Percentiles rank a stretch among this genome's conserved stretches.
phyloP scores from a whole-genome alignment of 169 alveolate species.

The Theileria annulata region DNA sequence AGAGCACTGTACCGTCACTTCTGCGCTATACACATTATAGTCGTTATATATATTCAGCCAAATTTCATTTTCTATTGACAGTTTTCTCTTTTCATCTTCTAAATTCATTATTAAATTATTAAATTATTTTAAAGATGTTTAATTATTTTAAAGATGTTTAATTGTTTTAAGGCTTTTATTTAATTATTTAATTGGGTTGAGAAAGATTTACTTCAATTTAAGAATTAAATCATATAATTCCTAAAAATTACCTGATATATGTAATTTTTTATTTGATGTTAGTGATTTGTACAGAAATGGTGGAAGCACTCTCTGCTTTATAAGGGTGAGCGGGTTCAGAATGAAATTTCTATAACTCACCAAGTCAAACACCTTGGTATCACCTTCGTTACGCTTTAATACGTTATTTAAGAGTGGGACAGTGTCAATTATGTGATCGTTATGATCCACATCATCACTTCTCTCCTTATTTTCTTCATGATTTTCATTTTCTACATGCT shows the following conservation, averaged over 20 bases:
- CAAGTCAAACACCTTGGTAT: constrained; percentile 12
- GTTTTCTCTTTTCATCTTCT: constrained; percentile 6
- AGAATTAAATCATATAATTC: too few species aligned
- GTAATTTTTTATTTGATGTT: constrained; percentile 2
- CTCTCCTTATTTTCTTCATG: background rate
- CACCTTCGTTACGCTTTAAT: constrained; percentile 18
- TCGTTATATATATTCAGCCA: constrained; percentile 21
- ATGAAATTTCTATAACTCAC: constrained; percentile 7
- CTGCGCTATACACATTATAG: constrained; percentile 7
- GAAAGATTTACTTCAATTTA: too few species aligned
- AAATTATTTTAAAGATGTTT: too few species aligned
- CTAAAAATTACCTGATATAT: constrained; percentile 2
- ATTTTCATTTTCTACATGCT: background rate
- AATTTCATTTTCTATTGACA: constrained; percentile 1
- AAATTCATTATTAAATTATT: background rate
- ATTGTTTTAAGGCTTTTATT: too few species aligned
- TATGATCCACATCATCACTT: constrained; percentile 4
- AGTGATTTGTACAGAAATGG: constrained; percentile 26
- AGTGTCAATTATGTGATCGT: background rate
- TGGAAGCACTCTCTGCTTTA: constrained; percentile 35
- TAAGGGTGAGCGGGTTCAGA: background rate
- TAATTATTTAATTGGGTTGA: too few species aligned
- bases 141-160: too few species aligned
- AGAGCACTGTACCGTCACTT: constrained; percentile 20
- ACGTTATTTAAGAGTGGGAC: constrained; percentile 13